Conservation (phyloP, 2,329 filamentous ascomycete species). For the Paracoccidioides lutzii region DNA sequence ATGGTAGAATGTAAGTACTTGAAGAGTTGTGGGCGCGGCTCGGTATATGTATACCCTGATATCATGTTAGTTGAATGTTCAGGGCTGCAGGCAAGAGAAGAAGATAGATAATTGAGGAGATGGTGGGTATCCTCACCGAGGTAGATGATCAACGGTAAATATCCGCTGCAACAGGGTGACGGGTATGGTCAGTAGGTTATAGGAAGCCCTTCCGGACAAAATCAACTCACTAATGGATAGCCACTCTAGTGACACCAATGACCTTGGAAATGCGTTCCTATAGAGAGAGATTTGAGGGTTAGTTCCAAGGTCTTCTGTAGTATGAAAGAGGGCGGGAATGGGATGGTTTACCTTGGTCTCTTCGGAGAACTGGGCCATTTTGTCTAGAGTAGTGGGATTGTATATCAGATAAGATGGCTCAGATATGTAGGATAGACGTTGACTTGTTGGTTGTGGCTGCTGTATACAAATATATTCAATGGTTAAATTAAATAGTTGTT, state of each 20-base stretch:
- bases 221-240: constrained; percentile 79
- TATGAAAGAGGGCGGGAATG: constrained; percentile 1
- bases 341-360: constrained; percentile 68
- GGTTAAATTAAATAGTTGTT: not conserved
- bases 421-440: not conserved
- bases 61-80: constrained; percentile 7
- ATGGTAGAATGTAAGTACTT: constrained; percentile 39
- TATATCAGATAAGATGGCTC: not conserved
- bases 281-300: not conserved
- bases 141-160: constrained; percentile 92
- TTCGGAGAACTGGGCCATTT: constrained; percentile 63
- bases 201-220: constrained; percentile 21
- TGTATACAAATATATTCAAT: not conserved
- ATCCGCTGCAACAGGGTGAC: constrained; percentile 50
- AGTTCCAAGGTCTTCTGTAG: not conserved
- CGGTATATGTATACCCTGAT: constrained; percentile 82
- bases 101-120: no score
- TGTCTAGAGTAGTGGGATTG: constrained; percentile 6
- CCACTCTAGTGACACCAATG: constrained; percentile 86
- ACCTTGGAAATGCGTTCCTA: constrained; percentile 96
- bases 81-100: constrained; percentile 1
- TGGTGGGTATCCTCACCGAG: constrained; percentile 50
- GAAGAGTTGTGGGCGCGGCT: constrained; percentile 71
- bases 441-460: not conserved
- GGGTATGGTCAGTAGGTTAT: constrained; percentile 13